Conservation (phyloP, 2,329 filamentous ascomycete genomes). For the Scedosporium minutisporum region DNA sequence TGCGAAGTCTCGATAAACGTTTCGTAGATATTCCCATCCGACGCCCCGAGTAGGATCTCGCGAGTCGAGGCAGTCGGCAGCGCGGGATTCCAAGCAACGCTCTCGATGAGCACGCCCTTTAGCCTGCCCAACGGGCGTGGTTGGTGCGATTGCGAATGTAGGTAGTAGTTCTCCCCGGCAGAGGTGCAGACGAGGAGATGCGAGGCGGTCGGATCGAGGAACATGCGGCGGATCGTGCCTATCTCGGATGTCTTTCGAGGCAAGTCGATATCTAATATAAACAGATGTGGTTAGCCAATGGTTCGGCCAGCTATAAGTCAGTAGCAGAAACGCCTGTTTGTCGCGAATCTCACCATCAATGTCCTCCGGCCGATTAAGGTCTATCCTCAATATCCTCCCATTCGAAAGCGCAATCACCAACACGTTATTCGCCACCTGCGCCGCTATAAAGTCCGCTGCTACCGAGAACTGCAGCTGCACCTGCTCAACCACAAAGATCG, state of each 20-base stretch:
- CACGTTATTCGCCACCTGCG: slow-evolving; percentile 95
- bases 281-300: background rate
- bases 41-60: slow-evolving; percentile 83
- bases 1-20: slow-evolving; percentile 87
- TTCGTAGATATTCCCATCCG: slow-evolving; percentile 94
- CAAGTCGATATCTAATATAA: slow-evolving; percentile 73
- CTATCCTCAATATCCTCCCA: slow-evolving; percentile 85
- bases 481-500: slow-evolving; percentile 89
- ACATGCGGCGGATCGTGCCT: slow-evolving; percentile 89
- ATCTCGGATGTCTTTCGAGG: slow-evolving; percentile 87
- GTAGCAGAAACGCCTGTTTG: background rate
- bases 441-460: slow-evolving; percentile 89
- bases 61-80: slow-evolving; percentile 86
- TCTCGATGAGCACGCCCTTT: slow-evolving; percentile 80
- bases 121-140: slow-evolving; percentile 73
- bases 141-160: slow-evolving; percentile 87
- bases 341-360: slow-evolving; percentile 61
- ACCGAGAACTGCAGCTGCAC: slow-evolving; percentile 93
- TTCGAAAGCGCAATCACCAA: slow-evolving; percentile 86
- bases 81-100: slow-evolving; percentile 89
- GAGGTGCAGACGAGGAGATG: slow-evolving; percentile 88
- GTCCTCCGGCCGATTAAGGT: slow-evolving; percentile 85
- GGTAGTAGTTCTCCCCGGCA: slow-evolving; percentile 92
- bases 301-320: background rate
- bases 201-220: slow-evolving; percentile 92